A percentile compares a stretch with the other conserved stretches of the same genome.
Evolutionary conservation across 306 rosid genomes (phyloP).

Genomic region (Chamaecrista fasciculata): DNA sequence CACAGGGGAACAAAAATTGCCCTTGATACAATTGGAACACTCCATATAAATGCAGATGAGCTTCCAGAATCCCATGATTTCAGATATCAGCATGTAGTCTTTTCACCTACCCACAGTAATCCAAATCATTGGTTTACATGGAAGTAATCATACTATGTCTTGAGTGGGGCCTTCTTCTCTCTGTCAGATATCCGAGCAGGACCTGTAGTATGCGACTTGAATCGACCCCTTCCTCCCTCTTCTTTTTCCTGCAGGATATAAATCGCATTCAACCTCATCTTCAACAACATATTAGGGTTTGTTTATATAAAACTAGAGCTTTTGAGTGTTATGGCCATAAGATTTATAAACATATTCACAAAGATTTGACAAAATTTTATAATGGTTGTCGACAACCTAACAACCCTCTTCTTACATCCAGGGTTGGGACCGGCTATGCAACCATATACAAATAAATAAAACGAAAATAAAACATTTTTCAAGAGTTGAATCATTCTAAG

Average conservation of each 20-base stretch:
- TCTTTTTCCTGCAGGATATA: constrained; percentile 68
- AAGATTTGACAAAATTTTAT: too few relatives aligned
- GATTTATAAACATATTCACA: too few relatives aligned
- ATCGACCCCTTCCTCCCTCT: constrained; percentile 93
- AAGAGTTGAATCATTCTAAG: too few relatives aligned
- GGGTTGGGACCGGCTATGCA: too few relatives aligned
- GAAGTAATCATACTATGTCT: constrained; percentile 41
- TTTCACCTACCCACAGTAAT: background rate
- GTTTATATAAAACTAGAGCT: too few relatives aligned
- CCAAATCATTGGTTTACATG: background rate
- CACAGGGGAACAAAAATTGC: background rate
- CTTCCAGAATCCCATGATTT: background rate
- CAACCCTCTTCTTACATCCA: too few relatives aligned
- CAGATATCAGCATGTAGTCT: background rate
- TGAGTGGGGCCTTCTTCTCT: constrained; percentile 95
- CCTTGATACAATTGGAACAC: background rate
- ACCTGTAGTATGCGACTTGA: constrained; percentile 85
- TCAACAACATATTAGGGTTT: background rate
- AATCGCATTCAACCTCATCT: constrained; percentile 17
- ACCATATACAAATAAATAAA: too few relatives aligned
- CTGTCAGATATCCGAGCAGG: constrained; percentile 96
- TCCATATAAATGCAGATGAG: background rate
- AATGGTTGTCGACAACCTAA: too few relatives aligned
- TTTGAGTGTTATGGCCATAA: too few relatives aligned
- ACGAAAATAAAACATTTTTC: too few relatives aligned